A percentile compares a stretch with the other conserved stretches of the same genome.
phyloP scores from a whole-genome alignment of 73 alveolate species.

The Paramecium pentaurelia region DNA sequence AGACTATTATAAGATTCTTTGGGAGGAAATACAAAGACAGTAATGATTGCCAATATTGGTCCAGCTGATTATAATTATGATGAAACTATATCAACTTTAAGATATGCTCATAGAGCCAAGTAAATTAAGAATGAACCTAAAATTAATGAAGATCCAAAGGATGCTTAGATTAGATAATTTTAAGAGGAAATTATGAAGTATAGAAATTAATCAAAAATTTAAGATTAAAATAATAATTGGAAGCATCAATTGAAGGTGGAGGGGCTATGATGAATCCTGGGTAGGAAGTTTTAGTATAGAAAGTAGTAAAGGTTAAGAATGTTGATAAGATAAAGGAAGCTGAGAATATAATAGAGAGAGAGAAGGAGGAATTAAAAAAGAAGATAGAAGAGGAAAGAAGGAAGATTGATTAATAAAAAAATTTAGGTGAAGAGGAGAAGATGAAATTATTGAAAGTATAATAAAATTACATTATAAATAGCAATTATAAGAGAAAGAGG shows the following conservation, averaged over 20 bases:
- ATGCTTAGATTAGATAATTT: constrained; percentile 91
- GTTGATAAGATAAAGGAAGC: constrained; percentile 74
- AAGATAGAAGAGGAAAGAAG: constrained; percentile 67
- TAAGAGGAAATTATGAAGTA: constrained; percentile 88
- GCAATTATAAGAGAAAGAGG: constrained; percentile 75
- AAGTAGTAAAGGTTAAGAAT: constrained; percentile 77
- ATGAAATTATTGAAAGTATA: constrained; percentile 75
- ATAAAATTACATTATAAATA: constrained; percentile 58
- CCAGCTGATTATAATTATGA: constrained; percentile 78
- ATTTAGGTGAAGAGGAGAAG: constrained; percentile 77
- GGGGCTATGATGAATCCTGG: constrained; percentile 52
- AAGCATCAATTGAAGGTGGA: constrained; percentile 63
- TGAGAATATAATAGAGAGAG: constrained; percentile 80
- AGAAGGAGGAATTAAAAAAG: constrained; percentile 59
- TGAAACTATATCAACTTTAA: constrained; percentile 93
- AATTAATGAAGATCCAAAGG: constrained; percentile 97
- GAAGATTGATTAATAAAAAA: constrained; percentile 66
- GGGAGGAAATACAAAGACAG: constrained; percentile 99
- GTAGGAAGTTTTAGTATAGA: constrained; percentile 72
- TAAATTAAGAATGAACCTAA: constrained; percentile 89
- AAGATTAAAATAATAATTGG: constrained; percentile 64
- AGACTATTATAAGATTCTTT: constrained; percentile 94
- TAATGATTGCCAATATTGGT: constrained; percentile 98
- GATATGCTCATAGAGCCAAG: constrained; percentile 97
- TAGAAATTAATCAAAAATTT: constrained; percentile 64